phyloP scores from a whole-genome alignment of 2,329 filamentous ascomycete genomes.

The Lachnellula willkommii region DNA sequence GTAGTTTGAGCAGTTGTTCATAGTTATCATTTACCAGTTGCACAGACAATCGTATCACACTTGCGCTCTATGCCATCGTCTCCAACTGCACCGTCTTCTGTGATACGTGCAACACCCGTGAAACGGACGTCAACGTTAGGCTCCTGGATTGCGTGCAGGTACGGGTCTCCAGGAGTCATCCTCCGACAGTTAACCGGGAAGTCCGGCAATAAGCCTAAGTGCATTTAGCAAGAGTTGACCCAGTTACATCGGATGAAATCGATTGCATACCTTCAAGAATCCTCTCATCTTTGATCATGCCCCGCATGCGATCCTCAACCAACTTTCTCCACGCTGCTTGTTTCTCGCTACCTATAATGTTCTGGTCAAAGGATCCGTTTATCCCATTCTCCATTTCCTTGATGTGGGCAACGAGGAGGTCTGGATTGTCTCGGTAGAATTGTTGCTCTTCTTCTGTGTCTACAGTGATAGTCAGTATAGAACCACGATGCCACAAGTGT shows the following conservation, averaged over 20 bases:
- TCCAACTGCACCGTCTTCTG: conserved; percentile 41
- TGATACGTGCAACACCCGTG: conserved; percentile 40
- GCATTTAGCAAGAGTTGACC: too few relatives aligned
- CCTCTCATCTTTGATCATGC: conserved; percentile 46
- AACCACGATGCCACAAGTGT: conserved; percentile 3
- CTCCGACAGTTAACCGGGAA: conserved; percentile 41
- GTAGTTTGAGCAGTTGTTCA: too few relatives aligned
- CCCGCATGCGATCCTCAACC: conserved; percentile 41
- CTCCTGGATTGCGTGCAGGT: conserved; percentile 33
- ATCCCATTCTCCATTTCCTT: conserved; percentile 34
- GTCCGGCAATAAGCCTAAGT: conserved; percentile 28
- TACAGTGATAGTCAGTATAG: neutral
- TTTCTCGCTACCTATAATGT: conserved; percentile 38
- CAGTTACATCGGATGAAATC: too few relatives aligned
- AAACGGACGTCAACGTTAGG: conserved; percentile 40
- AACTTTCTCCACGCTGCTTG: conserved; percentile 37
- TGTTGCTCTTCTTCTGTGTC: conserved; percentile 40
- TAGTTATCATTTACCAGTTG: conserved; percentile 17
- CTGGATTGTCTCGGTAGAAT: conserved; percentile 38
- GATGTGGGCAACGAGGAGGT: conserved; percentile 20
- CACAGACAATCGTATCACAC: conserved; percentile 35
- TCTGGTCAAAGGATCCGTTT: conserved; percentile 42
- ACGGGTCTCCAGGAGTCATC: conserved; percentile 36
- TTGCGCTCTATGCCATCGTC: conserved; percentile 31
- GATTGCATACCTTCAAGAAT: conserved; percentile 33